Conservation (phyloP, 2,329 filamentous ascomycete genomes). For the Parascedosporium putredinis region DNA sequence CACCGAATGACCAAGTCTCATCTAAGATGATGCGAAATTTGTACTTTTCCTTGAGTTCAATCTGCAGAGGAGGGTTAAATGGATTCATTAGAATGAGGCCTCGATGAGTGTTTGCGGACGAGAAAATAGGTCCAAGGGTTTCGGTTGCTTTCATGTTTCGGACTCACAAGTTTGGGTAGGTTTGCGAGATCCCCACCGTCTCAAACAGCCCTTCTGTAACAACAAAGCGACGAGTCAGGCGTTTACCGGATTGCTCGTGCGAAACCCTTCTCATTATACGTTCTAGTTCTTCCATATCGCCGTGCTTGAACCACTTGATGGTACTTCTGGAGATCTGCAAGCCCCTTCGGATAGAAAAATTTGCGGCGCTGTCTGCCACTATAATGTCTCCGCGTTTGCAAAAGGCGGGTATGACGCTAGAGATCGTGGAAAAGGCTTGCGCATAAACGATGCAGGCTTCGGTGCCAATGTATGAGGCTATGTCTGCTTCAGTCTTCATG, state of each 20-base stretch:
- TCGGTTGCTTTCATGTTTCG: conserved; percentile 9
- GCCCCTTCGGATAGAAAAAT: conserved; percentile 88
- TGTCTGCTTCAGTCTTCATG: conserved; percentile 91
- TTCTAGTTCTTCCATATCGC: conserved; percentile 90
- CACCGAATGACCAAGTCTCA: conserved; percentile 95
- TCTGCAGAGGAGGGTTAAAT: no score
- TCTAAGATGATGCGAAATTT: conserved; percentile 97
- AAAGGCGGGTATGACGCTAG: conserved; percentile 93
- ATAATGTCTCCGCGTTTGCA: conserved; percentile 97
- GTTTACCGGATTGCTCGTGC: conserved; percentile 78
- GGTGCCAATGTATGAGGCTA: conserved; percentile 79
- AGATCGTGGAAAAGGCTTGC: conserved; percentile 91
- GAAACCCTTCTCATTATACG: conserved; percentile 73
- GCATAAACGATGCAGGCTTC: conserved; percentile 90
- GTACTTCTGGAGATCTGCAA: conserved; percentile 86
- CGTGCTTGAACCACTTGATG: conserved; percentile 90
- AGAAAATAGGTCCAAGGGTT: conserved; percentile 9
- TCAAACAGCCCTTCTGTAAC: conserved; percentile 95
- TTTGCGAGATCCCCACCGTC: conserved; percentile 77
- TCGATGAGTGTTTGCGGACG: no score
- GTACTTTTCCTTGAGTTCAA: conserved; percentile 90
- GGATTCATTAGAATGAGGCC: no score
- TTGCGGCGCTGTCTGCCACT: conserved; percentile 85
- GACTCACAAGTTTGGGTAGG: conserved; percentile 68
- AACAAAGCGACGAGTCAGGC: conserved; percentile 84